Evolutionary conservation across 257 asterid genomes (phyloP).

Genomic region (Cinchona pubescens): DNA sequence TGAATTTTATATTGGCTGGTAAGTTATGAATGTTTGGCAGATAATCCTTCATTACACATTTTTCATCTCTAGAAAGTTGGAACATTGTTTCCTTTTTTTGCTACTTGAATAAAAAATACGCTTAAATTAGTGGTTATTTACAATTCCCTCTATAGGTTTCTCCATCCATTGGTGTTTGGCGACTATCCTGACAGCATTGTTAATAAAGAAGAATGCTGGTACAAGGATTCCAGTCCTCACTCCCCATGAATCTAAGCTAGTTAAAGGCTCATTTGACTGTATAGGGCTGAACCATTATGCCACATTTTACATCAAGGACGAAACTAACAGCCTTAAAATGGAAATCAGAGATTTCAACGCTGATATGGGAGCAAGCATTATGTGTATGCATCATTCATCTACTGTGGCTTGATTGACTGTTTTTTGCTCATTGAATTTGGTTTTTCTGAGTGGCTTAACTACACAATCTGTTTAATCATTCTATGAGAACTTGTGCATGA

Average conservation of each 20-base stretch:
- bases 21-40: neutral
- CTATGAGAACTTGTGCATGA: too few relatives aligned
- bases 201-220: neutral
- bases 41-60: too few relatives aligned
- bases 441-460: too few relatives aligned
- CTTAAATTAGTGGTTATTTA: too few relatives aligned
- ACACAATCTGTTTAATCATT: too few relatives aligned
- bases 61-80: too few relatives aligned
- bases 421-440: too few relatives aligned
- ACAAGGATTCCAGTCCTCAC: neutral
- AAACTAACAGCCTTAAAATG: neutral
- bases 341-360: neutral
- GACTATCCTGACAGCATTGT: slow-evolving; percentile 14
- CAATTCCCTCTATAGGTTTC: neutral
- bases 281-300: neutral
- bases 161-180: slow-evolving; percentile 1
- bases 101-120: too few relatives aligned
- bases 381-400: too few relatives aligned
- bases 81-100: too few relatives aligned
- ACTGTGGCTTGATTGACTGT: too few relatives aligned
- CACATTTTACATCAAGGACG: neutral
- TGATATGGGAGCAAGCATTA: too few relatives aligned
- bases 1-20: slow-evolving; percentile 4
- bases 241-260: neutral
- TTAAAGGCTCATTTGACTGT: neutral